Evolutionary conservation across 2,329 filamentous ascomycete genomes (phyloP), one percentile per base, ranked within the genome.

Genomic region (Curvularia hawaiiensis): DNA sequence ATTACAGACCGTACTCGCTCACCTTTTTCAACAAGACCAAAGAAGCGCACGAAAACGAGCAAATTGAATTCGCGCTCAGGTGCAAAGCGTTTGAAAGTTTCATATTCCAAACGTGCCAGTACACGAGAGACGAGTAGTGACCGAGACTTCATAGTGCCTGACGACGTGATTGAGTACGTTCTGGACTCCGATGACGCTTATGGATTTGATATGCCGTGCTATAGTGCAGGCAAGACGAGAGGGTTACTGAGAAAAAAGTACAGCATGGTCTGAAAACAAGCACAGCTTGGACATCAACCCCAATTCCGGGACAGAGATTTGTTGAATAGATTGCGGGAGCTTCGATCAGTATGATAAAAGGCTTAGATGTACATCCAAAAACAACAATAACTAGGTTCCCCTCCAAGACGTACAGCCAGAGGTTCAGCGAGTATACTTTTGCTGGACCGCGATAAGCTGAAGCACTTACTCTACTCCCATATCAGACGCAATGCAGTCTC

Each of bases 111-210:
- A 28, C 45, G 11, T 28, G 46, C 51, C 6, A 52, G 40, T 14
- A 26, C 33, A 16, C n/a, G 56, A 40, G 52, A 44, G 18, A 56
- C 55, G 3, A 60, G 54, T 28, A 54, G 50, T 18, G 45, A 50
- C 9, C 24, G 53, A 20, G 40, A 49, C 3, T 57, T 62, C 35
- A 3, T 64, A 3, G 53, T 56, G 1, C 43, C 45, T 3, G 55
- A 63, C 12, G 51, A 59, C 4, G 12, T 47, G 2, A 10, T 50
- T 0, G 26, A 59, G 14, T 57, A 50, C 30, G 4, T 10, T 30
- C 9, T 50, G 5, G 41, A 41, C 3, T 52, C 26, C 3, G 49
- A 61, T 30, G 39, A 9, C 4, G 31, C 26, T 18, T 1, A 20
- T 16, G n/a, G 31, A 3, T 46, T 30, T 20, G 11, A 30, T 12